Percentiles rank a stretch among this genome's conserved stretches.
Conservation (phyloP, 2,329 filamentous ascomycete species). For the Talaromyces rugulosus region DNA sequence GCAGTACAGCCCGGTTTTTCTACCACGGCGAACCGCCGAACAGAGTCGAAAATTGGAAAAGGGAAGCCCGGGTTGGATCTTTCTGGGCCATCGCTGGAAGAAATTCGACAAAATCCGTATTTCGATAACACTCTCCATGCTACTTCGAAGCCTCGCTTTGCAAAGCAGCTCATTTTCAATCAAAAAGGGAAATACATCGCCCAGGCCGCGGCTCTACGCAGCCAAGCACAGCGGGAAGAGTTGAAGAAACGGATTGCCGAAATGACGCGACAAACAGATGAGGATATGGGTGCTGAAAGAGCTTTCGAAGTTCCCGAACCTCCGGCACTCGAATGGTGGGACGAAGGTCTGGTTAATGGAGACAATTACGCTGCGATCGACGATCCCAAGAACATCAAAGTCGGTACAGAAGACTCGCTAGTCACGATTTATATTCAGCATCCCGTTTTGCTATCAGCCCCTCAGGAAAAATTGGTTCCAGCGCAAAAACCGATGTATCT, state of each 20-base stretch:
- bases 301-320: slow-evolving; percentile 80
- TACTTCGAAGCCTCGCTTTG: slow-evolving; percentile 61
- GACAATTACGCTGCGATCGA: slow-evolving; percentile 69
- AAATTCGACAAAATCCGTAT: slow-evolving; percentile 71
- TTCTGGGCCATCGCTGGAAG: slow-evolving; percentile 54
- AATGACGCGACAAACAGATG: slow-evolving; percentile 83
- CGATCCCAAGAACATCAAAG: slow-evolving; percentile 62
- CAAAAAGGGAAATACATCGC: slow-evolving; percentile 96
- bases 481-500: slow-evolving; percentile 86
- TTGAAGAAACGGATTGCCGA: slow-evolving; percentile 93
- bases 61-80: slow-evolving; percentile 52
- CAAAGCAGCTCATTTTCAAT: slow-evolving; percentile 81
- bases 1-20: slow-evolving; percentile 44
- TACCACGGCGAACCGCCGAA: slow-evolving; percentile 52
- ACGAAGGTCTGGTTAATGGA: slow-evolving; percentile 77
- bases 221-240: slow-evolving; percentile 82
- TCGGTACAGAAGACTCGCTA: slow-evolving; percentile 75
- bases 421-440: slow-evolving; percentile 91
- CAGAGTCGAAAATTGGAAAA: slow-evolving; percentile 40
- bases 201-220: slow-evolving; percentile 82
- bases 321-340: slow-evolving; percentile 95
- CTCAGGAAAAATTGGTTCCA: slow-evolving; percentile 78
- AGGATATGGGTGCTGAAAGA: slow-evolving; percentile 83
- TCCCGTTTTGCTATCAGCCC: slow-evolving; percentile 83
- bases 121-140: slow-evolving; percentile 66